Conservation (phyloP, 306 rosid species). For the Fagus crenata region DNA sequence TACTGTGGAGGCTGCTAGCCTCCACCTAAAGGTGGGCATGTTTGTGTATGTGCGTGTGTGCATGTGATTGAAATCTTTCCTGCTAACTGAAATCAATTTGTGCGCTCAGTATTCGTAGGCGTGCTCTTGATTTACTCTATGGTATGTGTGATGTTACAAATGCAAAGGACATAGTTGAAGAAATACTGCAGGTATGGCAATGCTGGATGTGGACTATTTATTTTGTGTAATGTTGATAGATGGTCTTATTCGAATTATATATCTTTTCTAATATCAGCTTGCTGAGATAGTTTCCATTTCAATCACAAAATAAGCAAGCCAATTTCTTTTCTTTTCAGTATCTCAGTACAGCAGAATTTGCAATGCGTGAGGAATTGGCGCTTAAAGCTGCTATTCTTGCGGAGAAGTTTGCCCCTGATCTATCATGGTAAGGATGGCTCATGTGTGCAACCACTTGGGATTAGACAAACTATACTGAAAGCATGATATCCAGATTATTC, state of each 20-base stretch:
- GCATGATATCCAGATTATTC: slow-evolving; percentile 20
- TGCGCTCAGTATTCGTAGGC: slow-evolving; percentile 82
- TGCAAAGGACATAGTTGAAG: slow-evolving; percentile 99
- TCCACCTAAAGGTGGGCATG: slow-evolving; percentile 1
- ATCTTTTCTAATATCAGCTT: not conserved
- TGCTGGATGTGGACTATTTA: slow-evolving; percentile 18
- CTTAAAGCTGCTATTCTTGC: slow-evolving; percentile 99
- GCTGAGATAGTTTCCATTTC: slow-evolving; percentile 29
- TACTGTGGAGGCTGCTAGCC: not conserved
- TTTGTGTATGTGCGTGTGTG: not conserved
- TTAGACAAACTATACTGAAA: slow-evolving; percentile 4
- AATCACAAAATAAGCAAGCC: slow-evolving; percentile 29
- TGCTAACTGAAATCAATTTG: slow-evolving; percentile 34
- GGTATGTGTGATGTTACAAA: slow-evolving; percentile 99
- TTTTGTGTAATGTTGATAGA: not conserved
- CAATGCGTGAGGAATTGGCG: slow-evolving; percentile 96
- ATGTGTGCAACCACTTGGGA: not conserved
- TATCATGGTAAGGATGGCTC: slow-evolving; percentile 68
- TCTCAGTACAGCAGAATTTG: slow-evolving; percentile 97
- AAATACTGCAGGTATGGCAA: slow-evolving; percentile 77
- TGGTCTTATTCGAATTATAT: not conserved
- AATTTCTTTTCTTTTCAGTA: slow-evolving; percentile 62
- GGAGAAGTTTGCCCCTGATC: slow-evolving; percentile 98
- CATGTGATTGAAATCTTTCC: slow-evolving; percentile 10
- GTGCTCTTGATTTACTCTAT: slow-evolving; percentile 98